These are phyloP conservation scores for Castanea mollissima DNA, from an alignment of 306 rosid species.

Conservation along the genomic window DNA sequence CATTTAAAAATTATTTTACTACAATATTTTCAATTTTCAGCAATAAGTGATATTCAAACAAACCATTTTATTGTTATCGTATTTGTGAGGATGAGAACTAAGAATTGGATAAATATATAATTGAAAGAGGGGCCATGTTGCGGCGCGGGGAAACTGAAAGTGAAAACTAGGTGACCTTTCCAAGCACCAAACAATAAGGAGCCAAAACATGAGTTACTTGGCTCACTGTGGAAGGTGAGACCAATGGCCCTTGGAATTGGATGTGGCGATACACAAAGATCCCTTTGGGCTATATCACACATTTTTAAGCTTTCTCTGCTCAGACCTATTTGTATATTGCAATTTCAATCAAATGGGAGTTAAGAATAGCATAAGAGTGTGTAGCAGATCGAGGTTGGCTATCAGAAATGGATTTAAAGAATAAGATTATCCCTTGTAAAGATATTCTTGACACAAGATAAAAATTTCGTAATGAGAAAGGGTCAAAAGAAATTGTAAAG, in stretches of 20 bases:
- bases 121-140: not conserved
- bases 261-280: not conserved
- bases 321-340: not conserved
- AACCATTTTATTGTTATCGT: too few relatives aligned
- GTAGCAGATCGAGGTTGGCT: too few relatives aligned
- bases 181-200: constrained; percentile 4
- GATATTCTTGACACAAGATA: too few relatives aligned
- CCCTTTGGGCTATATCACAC: not conserved
- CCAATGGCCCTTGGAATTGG: not conserved
- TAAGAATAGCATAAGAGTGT: too few relatives aligned
- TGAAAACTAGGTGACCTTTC: constrained; percentile 14
- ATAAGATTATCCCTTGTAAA: too few relatives aligned
- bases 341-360: not conserved
- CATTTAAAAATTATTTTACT: too few relatives aligned
- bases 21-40: too few relatives aligned
- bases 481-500: too few relatives aligned
- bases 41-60: too few relatives aligned
- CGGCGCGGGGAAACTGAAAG: constrained; percentile 2
- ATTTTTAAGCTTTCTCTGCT: not conserved
- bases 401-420: too few relatives aligned
- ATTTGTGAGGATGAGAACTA: not conserved
- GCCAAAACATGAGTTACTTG: not conserved
- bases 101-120: not conserved
- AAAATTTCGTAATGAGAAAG: too few relatives aligned
- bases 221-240: not conserved